Base-by-base conservation (phyloP, 2,329 filamentous ascomycete species). In the Neophaeococcomyces aloes region DNA sequence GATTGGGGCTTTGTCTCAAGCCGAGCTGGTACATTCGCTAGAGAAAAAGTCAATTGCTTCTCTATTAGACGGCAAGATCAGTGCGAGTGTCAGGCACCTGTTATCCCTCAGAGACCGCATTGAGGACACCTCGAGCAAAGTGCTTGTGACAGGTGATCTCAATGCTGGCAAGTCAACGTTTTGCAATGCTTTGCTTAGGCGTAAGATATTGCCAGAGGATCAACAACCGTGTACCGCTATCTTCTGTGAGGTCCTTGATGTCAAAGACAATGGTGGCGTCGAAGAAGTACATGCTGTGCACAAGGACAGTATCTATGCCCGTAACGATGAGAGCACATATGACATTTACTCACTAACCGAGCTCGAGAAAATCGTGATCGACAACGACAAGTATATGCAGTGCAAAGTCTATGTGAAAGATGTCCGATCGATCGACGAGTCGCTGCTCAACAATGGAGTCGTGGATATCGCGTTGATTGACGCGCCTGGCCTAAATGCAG, bases 131-230 rank as follows among this genome's bases (percentile, higher is more conserved):
- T 86, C 89, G 3, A 96, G 89, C 65, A 98, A 98, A 63, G 91
- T 98, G 1, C 67, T 98, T 46, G 81, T 98, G 14, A 98, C 91
- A 0, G 91, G 91, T 57, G 91, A 98, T 60, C 66, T 98, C 42
- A 98, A 98, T 59, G 89, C 91, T 7, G 91, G 91, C 59, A 98
- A 98, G 61, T 98, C 91, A 3, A 98, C 91, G 1, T 98, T 98
- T 57, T 98, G 91, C 68, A 98, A 98, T 63, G 91, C 91, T n/a
- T 70, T 98, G 2, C 67, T 98, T 31, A 81, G 91, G 48, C 79
- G 88, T 49, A 96, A 96, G 64, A 77, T 98, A 21, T 67, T 98
- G 3, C 91, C 91, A 0, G 91, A 96, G 64, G 91, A 98, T 56
- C 89, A 98, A 62, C 91, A 96, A 60, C 91, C 91, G 1, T 98